Base-by-base conservation (phyloP, 371 early-diverging fungal species). In the Rhizomucor miehei region DNA sequence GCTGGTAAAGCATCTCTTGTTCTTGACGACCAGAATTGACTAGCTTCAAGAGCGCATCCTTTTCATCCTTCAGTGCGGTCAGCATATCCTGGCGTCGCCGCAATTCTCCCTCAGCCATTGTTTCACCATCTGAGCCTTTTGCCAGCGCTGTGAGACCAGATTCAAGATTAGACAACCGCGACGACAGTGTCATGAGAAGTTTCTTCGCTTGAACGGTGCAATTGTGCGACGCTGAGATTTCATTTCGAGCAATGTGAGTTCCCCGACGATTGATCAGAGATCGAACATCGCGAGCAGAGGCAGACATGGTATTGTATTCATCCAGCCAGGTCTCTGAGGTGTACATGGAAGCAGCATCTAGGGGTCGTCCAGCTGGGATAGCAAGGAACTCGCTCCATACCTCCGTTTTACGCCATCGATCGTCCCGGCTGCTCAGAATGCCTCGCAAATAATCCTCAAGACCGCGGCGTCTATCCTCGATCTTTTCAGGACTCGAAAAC, bases 281-380 rank as follows among this genome's bases (percentile, higher is more conserved):
- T 1, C 92, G 79, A 16, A 93, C 81, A 41, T 90, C 88, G 11
- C 89, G 73, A 8, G 84, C 76, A 2, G 80, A 53, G 16, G 69
- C 73, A 50, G 85, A 80, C 14, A 88, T 64, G 8, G 75, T 66
- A 20, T 86, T 79, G 48, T 80, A 85, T 50, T 91, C 92, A 43
- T 87, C 86, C 23, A 93, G 71, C 95, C 95, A 94, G 14, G 81
- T 78, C 38, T 86, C 87, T 8, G 89, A 79, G 6, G 85, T 85
- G 47, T 75, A 79, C 56, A 69, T 37, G 49, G 67, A 20, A 50
- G 73, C 23, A 37, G 35, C 36, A 48, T 53, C 69, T 54, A 62
- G 56, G 13, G 60, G 69, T 23, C 60, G 65, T 20, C 67, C 78
- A 5, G 67, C 68, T 0, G 88, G 86, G 24, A 90, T 61, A 5